Conservation (phyloP, 228 moss, liverwort and hornwort species). For the Sphagnum fallax region DNA sequence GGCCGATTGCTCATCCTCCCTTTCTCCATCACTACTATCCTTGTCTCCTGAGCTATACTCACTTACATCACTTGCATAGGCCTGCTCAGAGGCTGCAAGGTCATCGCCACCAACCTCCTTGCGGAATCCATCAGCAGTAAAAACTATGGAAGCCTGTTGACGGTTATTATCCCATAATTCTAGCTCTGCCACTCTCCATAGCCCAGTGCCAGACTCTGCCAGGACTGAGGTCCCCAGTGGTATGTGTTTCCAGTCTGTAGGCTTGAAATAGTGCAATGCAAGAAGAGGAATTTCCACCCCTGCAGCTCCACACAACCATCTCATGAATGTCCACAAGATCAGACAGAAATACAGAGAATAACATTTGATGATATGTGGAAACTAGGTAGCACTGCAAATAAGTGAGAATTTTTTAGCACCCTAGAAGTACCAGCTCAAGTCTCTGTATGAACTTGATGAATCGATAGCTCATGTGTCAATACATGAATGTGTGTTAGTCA, state of each 20-base stretch:
- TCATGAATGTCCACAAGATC: background rate
- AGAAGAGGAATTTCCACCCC: slow-evolving; percentile 60
- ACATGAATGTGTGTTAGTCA: slow-evolving; percentile 5
- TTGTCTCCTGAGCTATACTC: slow-evolving; percentile 37
- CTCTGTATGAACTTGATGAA: too few relatives aligned
- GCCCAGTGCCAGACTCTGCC: slow-evolving; percentile 47
- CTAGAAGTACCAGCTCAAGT: too few relatives aligned
- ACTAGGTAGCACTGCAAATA: too few relatives aligned
- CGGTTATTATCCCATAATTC: slow-evolving; percentile 55
- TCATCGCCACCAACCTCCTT: slow-evolving; percentile 35
- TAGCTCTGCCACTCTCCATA: slow-evolving; percentile 88
- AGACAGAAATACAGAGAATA: background rate
- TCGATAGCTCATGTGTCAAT: too few relatives aligned
- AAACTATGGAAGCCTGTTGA: slow-evolving; percentile 57
- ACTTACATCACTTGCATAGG: slow-evolving; percentile 45
- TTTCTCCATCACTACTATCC: slow-evolving; percentile 20
- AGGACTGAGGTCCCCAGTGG: slow-evolving; percentile 62
- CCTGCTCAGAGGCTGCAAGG: slow-evolving; percentile 66
- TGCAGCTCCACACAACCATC: slow-evolving; percentile 18
- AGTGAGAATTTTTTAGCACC: too few relatives aligned
- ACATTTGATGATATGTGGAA: too few relatives aligned
- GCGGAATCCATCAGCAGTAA: slow-evolving; percentile 56
- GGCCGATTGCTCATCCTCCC: slow-evolving; percentile 11
- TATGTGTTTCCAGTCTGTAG: slow-evolving; percentile 59
- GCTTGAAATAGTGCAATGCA: slow-evolving; percentile 57